A percentile compares a stretch with the other conserved stretches of the same genome.
These are phyloP conservation scores for Fonsecaea pugnacius DNA, from an alignment of 2,329 filamentous ascomycete genomes.

Conservation along the genomic window DNA sequence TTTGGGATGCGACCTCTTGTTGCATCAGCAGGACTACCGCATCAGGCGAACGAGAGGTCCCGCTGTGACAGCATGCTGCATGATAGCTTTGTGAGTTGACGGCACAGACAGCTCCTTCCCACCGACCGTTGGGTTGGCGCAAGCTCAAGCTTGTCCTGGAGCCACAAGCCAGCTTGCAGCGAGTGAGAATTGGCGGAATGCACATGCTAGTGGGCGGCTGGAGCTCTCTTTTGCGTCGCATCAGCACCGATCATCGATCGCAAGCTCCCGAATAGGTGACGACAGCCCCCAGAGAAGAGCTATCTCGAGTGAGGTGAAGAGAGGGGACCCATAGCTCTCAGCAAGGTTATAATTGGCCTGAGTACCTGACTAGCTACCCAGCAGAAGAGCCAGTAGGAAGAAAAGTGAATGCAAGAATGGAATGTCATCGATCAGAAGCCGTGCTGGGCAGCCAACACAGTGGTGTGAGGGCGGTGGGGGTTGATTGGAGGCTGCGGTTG, in stretches of 20 bases:
- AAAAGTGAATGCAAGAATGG: constrained; percentile 5
- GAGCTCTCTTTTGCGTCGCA: constrained; percentile 6
- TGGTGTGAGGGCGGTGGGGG: constrained; percentile 13
- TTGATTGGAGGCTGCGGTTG: constrained; percentile 8
- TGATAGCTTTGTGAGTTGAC: constrained; percentile 16
- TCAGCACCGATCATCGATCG: constrained; percentile 17
- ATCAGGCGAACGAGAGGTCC: constrained; percentile 19
- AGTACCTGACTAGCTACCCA: constrained; percentile 25
- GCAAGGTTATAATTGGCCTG: constrained; percentile 18
- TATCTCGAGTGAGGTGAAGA: constrained; percentile 9
- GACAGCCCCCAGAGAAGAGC: constrained; percentile 8
- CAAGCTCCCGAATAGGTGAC: constrained; percentile 21
- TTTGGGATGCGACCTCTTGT: neutral
- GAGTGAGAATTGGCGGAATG: constrained; percentile 6
- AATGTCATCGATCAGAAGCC: constrained; percentile 27
- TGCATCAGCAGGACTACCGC: constrained; percentile 13
- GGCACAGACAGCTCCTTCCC: constrained; percentile 12
- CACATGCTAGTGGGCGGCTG: constrained; percentile 20
- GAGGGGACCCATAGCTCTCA: constrained; percentile 1
- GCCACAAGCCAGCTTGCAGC: constrained; percentile 9
- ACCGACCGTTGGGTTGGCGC: constrained; percentile 18
- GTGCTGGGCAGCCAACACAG: constrained; percentile 2
- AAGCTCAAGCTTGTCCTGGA: constrained; percentile 20
- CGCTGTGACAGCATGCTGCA: constrained; percentile 11
- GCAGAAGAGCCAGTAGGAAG: constrained; percentile 12